Conservation (phyloP, 371 early-diverging fungal genomes). For the Catenaria anguillulae region DNA sequence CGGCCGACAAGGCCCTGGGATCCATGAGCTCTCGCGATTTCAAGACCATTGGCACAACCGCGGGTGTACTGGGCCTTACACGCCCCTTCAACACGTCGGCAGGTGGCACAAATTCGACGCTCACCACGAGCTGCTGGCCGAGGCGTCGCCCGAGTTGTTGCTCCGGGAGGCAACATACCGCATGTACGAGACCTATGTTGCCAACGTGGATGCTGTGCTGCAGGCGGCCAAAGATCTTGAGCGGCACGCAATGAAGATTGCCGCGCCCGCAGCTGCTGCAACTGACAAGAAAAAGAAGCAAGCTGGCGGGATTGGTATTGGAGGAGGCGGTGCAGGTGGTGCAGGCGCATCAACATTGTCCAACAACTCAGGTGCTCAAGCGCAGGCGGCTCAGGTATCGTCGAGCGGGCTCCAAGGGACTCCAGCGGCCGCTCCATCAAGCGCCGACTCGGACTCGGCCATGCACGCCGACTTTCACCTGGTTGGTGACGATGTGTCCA, state of each 20-base stretch:
- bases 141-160: slow-evolving; percentile 6
- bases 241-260: slow-evolving; percentile 1
- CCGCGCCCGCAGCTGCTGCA: background rate
- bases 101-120: no score
- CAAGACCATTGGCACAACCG: background rate
- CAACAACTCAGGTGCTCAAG: no score
- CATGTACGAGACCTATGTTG: slow-evolving; percentile 1
- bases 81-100: no score
- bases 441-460: no score
- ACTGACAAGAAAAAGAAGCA: slow-evolving; percentile 5
- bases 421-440: no score
- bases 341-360: background rate
- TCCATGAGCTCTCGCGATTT: background rate
- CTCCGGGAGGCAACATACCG: slow-evolving; percentile 5
- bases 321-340: background rate
- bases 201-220: background rate
- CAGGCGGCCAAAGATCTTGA: background rate
- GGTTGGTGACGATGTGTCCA: background rate
- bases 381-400: no score
- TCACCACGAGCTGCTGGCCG: no score
- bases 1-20: no score
- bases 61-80: no score
- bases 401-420: no score
- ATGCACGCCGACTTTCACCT: background rate
- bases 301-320: background rate